These are phyloP conservation scores for Fusarium redolens DNA, from an alignment of 2,329 filamentous ascomycete species.

Conservation along the genomic window DNA sequence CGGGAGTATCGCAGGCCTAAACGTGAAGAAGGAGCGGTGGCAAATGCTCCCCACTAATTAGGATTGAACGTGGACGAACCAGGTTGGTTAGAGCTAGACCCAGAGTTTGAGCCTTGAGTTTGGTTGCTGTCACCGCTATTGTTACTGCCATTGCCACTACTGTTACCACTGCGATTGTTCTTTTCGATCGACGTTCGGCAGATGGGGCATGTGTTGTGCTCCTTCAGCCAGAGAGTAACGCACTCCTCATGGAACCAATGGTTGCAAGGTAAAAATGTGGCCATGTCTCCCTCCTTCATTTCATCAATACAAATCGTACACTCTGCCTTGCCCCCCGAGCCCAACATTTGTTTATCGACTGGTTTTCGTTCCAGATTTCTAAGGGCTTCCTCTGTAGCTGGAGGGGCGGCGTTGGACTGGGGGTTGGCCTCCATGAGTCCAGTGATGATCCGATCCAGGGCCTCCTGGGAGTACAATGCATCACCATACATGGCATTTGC, in stretches of 20 bases:
- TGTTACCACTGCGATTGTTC: conserved; percentile 22
- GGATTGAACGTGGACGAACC: conserved; percentile 4
- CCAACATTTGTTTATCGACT: conserved; percentile 76
- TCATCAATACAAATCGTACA: conserved; percentile 97
- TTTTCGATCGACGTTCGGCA: conserved; percentile 72
- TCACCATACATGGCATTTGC: conserved; percentile 72
- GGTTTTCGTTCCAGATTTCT: conserved; percentile 76
- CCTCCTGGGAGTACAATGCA: conserved; percentile 87
- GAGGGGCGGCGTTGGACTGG: conserved; percentile 80
- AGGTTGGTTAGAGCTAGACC: conserved; percentile 9
- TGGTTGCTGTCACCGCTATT: conserved; percentile 5
- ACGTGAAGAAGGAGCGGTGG: conserved; percentile 9
- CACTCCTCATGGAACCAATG: conserved; percentile 95
- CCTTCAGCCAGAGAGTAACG: conserved; percentile 83
- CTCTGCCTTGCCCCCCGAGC: conserved; percentile 74
- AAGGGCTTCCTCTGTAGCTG: conserved; percentile 81
- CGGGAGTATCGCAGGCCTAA: conserved; percentile 31
- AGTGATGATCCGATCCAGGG: conserved; percentile 87
- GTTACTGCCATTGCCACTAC: background rate
- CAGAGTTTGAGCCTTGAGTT: conserved; percentile 15
- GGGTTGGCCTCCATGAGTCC: conserved; percentile 87
- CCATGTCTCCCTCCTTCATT: conserved; percentile 77
- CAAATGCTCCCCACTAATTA: background rate
- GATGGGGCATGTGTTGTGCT: conserved; percentile 93
- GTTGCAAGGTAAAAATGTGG: conserved; percentile 83